Evolutionary conservation across 805 yeast genomes (phyloP), one percentile per base, ranked within the genome.

Genomic region (Kuraishia hungarica): DNA sequence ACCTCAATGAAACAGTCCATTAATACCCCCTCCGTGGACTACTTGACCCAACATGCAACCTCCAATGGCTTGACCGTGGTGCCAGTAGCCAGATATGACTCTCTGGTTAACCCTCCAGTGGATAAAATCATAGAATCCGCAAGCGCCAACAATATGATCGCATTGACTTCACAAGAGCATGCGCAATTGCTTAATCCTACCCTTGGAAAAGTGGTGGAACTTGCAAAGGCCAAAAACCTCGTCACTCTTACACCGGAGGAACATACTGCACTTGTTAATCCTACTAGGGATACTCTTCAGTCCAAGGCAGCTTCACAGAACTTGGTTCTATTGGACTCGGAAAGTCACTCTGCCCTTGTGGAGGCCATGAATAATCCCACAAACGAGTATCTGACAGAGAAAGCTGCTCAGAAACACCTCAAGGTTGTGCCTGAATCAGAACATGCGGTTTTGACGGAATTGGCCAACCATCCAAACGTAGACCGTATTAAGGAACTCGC

Each of bases 21-120:
- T 5, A 57, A 56, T 5, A 13, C 57, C 35, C 64, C 64, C 15
- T 52, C 67, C 2, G 28, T 61, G 13, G 69, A 66, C 0, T 67
- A 67, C 43, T 21, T 66, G 3, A 51, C 52, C 35, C 53, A 52
- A 10, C 61, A 60, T 49, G 64, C 68, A 1, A 20, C 48, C 15
- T 48, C 21, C 10, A 52, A 54, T 15, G 67, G 63, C 0, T 55
- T 59, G 51, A 55, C 53, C 8, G 49, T 51, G 54, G 55, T 54
- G 35, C 21, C 55, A 6, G 22, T 24, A 20, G 48, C 43, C 26
- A 26, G 29, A 23, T n/a, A 52, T 19, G 48, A 53, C 17, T 17
- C 29, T 50, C 20, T 29, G 10, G n/a, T 35, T 35, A n/a, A 35
- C 13, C 55, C 57, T 29, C 50, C 54, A 19, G 47, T n/a, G 23